These are phyloP conservation scores for Fusarium zealandicum DNA, from an alignment of 2,329 filamentous ascomycete species.

Conservation along the genomic window DNA sequence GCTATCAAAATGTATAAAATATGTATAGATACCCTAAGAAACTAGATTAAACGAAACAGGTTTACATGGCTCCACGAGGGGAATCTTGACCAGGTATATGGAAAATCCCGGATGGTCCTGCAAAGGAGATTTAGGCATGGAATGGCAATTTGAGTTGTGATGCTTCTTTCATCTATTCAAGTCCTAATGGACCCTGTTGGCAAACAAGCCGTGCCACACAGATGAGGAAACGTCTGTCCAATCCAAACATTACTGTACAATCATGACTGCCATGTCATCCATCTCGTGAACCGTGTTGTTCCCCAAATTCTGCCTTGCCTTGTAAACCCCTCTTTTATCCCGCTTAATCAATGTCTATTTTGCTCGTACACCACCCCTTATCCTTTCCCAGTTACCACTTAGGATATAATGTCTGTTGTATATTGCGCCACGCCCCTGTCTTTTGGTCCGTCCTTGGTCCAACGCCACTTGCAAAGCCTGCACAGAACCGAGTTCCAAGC, in stretches of 20 bases:
- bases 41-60: no score
- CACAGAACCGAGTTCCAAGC: slow-evolving; percentile 7
- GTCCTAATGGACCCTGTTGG: slow-evolving; percentile 8
- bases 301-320: slow-evolving; percentile 7
- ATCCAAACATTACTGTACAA: slow-evolving; percentile 15
- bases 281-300: slow-evolving; percentile 21
- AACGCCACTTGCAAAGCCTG: slow-evolving; percentile 33
- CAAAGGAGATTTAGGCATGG: no score
- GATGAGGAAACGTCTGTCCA: slow-evolving; percentile 8
- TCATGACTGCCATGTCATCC: slow-evolving; percentile 21
- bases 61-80: no score
- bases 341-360: slow-evolving; percentile 4
- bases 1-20: background rate
- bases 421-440: slow-evolving; percentile 14
- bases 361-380: background rate
- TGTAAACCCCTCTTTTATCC: background rate
- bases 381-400: slow-evolving; percentile 23
- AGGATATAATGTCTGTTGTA: slow-evolving; percentile 13
- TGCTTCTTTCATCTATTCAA: slow-evolving; percentile 27
- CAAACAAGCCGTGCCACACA: background rate
- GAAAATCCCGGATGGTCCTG: no score
- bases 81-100: no score
- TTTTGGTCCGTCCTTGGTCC: slow-evolving; percentile 13
- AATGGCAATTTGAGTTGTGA: background rate
- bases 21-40: background rate